Base-by-base conservation (phyloP, 495 filamentous ascomycete species). In the Hypomontagnella monticulosa region DNA sequence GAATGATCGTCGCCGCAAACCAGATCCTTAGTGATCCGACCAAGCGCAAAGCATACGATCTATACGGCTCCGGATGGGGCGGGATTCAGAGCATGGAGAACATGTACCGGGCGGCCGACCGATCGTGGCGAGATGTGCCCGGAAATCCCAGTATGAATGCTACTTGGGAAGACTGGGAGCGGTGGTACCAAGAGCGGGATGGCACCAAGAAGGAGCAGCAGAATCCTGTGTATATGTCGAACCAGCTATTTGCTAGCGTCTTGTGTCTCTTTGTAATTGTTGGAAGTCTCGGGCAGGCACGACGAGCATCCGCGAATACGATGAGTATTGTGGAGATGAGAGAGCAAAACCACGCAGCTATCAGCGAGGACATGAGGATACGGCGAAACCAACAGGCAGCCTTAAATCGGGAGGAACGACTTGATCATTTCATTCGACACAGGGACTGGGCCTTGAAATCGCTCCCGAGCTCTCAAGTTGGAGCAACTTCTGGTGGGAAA, bases 141-240 rank as follows among this genome's bases (percentile, higher is more conserved):
- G 78, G 80, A 0, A 86, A 84, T 15, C 87, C 94, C 18, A 87
- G 85, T 70, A 79, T 81, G 59, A 97, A 97, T 71, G 96, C 92
- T 10, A 99, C 94, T 0, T 99, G 95, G 95, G 95, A 99, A 71
- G 96, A 99, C 73, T 99, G 96, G 95, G 93, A 99, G 78, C 83
- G 82, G 38, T 99, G 91, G 90, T 85, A 92, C 67, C 79, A 85
- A 18, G 80, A 86, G 33, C 72, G 71, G 27, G 74, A 80, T 38
- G 80, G 82, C 40, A 34, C 27, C 1, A 58, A 67, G 47, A 75
- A 73, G 38, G 71, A 73, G 47, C 63, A 72, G 23, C 85, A 88
- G 44, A 75, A 85, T 46, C 83, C 89, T n/a, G 72, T 89, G 36
- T 90, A 84, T 69, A 79, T 90, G 59, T 90, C 89, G 33, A 95